phyloP scores from a whole-genome alignment of 2,329 filamentous ascomycete genomes.

The Nothopassalora personata region DNA sequence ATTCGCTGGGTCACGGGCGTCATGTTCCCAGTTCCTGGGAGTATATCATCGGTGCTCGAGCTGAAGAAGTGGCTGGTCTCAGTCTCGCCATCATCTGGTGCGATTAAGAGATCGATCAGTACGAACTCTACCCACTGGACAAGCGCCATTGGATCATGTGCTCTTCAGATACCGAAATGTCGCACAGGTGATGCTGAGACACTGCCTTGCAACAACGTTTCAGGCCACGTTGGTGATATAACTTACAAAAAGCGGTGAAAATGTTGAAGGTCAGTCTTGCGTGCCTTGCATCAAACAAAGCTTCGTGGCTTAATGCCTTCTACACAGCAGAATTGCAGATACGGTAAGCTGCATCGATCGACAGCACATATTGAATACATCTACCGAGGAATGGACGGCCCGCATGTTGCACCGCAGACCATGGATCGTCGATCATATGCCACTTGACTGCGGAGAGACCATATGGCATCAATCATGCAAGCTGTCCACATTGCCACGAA shows the following conservation, averaged over 20 bases:
- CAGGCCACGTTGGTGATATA: no score
- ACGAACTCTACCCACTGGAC: no score
- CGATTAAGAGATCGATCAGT: no score
- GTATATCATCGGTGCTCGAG: background rate
- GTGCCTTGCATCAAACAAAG: background rate
- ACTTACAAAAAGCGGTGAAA: background rate
- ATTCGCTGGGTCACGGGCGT: background rate
- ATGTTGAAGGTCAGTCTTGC: background rate
- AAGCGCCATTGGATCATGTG: no score
- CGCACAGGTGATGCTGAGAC: no score
- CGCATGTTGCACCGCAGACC: background rate
- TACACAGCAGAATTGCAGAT: background rate
- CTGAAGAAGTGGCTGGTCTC: background rate
- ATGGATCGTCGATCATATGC: background rate
- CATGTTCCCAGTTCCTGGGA: background rate
- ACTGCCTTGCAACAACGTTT: no score
- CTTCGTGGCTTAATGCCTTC: background rate
- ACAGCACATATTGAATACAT: background rate
- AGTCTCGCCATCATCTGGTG: background rate
- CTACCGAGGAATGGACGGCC: background rate
- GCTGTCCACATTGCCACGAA: background rate
- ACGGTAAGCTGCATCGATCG: background rate
- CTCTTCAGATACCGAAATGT: no score
- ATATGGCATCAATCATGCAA: background rate
- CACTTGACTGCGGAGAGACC: background rate